Evolutionary conservation across 352 stramenopile species (phyloP), one percentile per base, ranked within the genome.

Genomic region (Phytophthora cryptogea): DNA sequence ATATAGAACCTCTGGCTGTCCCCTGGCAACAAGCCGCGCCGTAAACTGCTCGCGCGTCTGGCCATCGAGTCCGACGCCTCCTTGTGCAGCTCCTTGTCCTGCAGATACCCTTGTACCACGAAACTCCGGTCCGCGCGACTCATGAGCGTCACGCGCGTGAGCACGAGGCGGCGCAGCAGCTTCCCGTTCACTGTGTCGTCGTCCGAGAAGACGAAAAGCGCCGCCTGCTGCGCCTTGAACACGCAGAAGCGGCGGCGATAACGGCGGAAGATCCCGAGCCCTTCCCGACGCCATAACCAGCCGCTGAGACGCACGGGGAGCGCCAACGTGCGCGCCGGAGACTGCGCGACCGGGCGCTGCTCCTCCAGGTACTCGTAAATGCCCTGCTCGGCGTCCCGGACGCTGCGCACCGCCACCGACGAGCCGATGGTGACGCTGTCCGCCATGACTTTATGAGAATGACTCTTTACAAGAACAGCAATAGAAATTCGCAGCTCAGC

Each of bases 351-450:
- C 8, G 70, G 26, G 16, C 78, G 60, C 36, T 79, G 65, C 54
- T 87, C 74, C 37, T 83, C 79, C 27, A 89, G 26, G 44, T 89
- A 89, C 68, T 87, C 74, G 68, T 86, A 84, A 9, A 87, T 58
- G 32, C 77, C 77, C 35, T 86, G 57, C 50, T 74, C 68, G 28
- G 53, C 65, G 55, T 89, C 77, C 3, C 74, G 72, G 33, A 86
- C 72, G 53, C 63, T 82, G 27, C 79, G 69, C 7, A 78, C 65
- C 16, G 67, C 67, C 32, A 69, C 63, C 3, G 73, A 60, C 3
- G 35, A 32, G 36, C 53, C 40, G 45, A 68, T 72, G 3, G 59
- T 72, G 16, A 72, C 54, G 23, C 53, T 51, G 27, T 72, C 59
- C 4, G 28, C 51, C 62, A 70, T 70, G 6, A 0, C 9, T 33